phyloP scores from a whole-genome alignment of 441 rosid species.

The Capsella rubella region DNA sequence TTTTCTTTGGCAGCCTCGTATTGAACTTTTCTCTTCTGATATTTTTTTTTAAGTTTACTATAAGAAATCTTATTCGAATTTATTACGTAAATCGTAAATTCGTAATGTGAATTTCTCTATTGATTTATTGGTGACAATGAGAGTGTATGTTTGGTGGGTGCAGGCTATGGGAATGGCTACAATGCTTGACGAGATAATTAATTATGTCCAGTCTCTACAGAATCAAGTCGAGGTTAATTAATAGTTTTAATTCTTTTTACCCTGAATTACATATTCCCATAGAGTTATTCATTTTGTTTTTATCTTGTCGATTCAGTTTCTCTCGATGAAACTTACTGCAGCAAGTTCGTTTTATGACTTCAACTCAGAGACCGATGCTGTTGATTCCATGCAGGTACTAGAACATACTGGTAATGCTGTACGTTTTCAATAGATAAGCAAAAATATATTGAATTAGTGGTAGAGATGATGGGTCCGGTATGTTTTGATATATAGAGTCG shows the following conservation, averaged over 20 bases:
- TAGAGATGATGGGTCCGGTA: slow-evolving; percentile 24
- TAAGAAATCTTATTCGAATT: background rate
- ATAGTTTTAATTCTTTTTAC: background rate
- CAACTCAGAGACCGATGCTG: slow-evolving; percentile 62
- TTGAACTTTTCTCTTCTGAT: background rate
- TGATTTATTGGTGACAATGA: slow-evolving; percentile 10
- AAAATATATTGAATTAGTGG: background rate
- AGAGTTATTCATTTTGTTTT: background rate
- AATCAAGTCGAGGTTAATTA: slow-evolving; percentile 68
- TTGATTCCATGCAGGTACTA: slow-evolving; percentile 62
- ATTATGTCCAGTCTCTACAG: slow-evolving; percentile 70
- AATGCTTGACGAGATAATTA: slow-evolving; percentile 75
- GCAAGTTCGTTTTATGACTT: slow-evolving; percentile 68
- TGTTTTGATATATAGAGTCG: slow-evolving; percentile 8
- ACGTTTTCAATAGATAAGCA: background rate
- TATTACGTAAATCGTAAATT: background rate
- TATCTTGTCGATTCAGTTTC: slow-evolving; percentile 53
- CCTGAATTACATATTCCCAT: background rate
- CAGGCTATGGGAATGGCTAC: slow-evolving; percentile 82
- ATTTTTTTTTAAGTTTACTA: background rate
- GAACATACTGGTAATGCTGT: background rate
- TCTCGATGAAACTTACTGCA: slow-evolving; percentile 68
- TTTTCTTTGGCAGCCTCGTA: background rate
- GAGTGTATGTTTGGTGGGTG: background rate
- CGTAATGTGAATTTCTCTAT: background rate